phyloP scores from a whole-genome alignment of 495 filamentous ascomycete species.

The Amorphotheca resinae region DNA sequence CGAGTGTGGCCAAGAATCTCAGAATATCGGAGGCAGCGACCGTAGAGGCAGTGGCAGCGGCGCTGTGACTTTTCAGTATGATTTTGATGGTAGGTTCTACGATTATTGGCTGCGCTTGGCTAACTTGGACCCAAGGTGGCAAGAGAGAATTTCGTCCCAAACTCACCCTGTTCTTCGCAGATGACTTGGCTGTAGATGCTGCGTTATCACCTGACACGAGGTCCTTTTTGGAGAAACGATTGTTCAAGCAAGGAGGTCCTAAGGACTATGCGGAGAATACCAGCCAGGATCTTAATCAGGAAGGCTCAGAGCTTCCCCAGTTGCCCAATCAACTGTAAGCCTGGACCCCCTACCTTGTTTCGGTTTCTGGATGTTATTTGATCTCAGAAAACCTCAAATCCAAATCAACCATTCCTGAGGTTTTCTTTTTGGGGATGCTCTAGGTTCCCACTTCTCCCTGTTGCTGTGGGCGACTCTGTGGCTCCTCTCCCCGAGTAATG shows the following conservation, averaged over 20 bases:
- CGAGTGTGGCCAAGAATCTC: neutral
- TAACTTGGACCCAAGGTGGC: conserved; percentile 18
- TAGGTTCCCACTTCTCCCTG: no score
- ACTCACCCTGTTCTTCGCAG: conserved; percentile 39
- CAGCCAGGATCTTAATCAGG: neutral
- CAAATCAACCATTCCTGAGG: no score
- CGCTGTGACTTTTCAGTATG: conserved; percentile 18
- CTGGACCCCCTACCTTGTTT: neutral
- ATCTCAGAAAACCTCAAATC: no score
- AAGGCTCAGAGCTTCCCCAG: neutral
- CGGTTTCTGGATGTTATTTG: neutral
- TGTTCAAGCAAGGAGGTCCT: neutral
- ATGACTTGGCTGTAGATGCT: conserved; percentile 43
- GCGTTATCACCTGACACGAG: conserved; percentile 40
- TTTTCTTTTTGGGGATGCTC: no score
- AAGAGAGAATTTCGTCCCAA: conserved; percentile 38
- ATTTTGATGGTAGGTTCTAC: conserved; percentile 19
- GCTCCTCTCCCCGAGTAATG: no score
- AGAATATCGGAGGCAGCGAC: conserved; percentile 1
- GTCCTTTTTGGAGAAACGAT: conserved; percentile 30
- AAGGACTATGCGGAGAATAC: neutral
- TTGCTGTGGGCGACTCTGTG: no score
- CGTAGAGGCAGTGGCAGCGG: neutral
- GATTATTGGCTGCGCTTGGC: neutral
- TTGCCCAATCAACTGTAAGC: neutral